Base-by-base conservation (phyloP, 371 early-diverging fungal species). In the Vittaforma corneae region DNA sequence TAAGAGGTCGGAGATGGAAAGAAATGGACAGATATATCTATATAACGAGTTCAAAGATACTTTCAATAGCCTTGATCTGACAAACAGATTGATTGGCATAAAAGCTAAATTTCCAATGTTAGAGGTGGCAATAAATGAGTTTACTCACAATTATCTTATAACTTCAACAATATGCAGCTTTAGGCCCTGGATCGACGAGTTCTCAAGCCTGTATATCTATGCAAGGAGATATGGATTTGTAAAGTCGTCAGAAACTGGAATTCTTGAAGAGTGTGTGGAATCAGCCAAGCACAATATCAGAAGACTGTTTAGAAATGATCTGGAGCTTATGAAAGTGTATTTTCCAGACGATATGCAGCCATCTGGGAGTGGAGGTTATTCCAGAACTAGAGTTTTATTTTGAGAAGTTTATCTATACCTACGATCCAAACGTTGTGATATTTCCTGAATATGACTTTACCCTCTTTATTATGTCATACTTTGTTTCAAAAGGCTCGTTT, bases 201-300 rank as follows among this genome's bases (percentile, higher is more conserved):
- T 20, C 16, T 42, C 16, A 20, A 16, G 42, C 42, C 20, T 16
- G 42, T 20, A 16, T 16, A 42, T 20, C 11, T 28, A 16, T 11
- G 11, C 11, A 24, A 51, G 51, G 11, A 51, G 51, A 51, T 51
- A 51, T 32, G 28, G 24, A 11, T 51, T 32, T 24, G 51, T 28
- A 32, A 24, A 24, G 51, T 16, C 11, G 11, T 24, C 11, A 11
- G 16, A 11, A 24, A 51, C 51, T 32, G 51, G 51, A 24, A 24
- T 51, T 11, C 11, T 51, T 51, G 11, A 16, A 24, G 11, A 16
- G 11, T 16, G 24, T 11, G 51, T 24, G 11, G 51, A 51, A 24
- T 11, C 11, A 11, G 11, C 11, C 51, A 51, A 51, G 24, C 16
- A 11, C 28, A 51, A 32, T 24, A 51, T 51, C 11, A 11, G 51